Base-by-base conservation (phyloP, 345 rosid species). In the Draba incana region DNA sequence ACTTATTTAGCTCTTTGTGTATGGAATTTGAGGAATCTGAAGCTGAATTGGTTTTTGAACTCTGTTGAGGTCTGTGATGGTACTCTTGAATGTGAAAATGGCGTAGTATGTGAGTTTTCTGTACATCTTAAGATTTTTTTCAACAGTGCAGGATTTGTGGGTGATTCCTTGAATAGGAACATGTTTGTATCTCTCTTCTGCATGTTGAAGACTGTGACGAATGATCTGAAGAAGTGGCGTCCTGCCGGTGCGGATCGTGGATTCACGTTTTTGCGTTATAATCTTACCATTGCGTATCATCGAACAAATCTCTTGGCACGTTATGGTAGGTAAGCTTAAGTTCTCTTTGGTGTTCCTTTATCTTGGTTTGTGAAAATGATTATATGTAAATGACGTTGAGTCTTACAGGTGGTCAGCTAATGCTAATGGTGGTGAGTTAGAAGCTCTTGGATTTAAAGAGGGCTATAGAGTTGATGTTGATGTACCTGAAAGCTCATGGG, bases 181-280 rank as follows among this genome's bases (percentile, higher is more conserved):
- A 94, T 94, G 99, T 91, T 94, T 72, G 90, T 85, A 3, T 88
- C 99, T 20, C 81, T 94, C 2, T 88, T 87, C 70, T 94, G 99
- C 75, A 76, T 82, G 47, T 81, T 94, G 52, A 89, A 75, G 83
- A 77, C 72, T 5, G 94, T 70, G 54, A 74, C 83, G 0, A 58
- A 78, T 70, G 92, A 84, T 23, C 70, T 91, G 67, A 91, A 86
- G 78, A 94, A 94, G 81, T 94, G 97, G 99, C 86, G 99, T 1
- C 97, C 96, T 6, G 92, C 74, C 0, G 90, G 92, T 69, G 96
- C 97, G 3, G 97, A 94, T 80, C 91, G 97, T 16, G 99, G 97
- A n/a, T 91, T 86, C 70, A 91, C 95, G 0, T 91, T 89, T 81
- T 75, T 83, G 76, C 76, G 27, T 4, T 86, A 89, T 69, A 94